These are phyloP conservation scores for Candida mattraensis DNA, from an alignment of 805 yeast species.

Conservation along the genomic window DNA sequence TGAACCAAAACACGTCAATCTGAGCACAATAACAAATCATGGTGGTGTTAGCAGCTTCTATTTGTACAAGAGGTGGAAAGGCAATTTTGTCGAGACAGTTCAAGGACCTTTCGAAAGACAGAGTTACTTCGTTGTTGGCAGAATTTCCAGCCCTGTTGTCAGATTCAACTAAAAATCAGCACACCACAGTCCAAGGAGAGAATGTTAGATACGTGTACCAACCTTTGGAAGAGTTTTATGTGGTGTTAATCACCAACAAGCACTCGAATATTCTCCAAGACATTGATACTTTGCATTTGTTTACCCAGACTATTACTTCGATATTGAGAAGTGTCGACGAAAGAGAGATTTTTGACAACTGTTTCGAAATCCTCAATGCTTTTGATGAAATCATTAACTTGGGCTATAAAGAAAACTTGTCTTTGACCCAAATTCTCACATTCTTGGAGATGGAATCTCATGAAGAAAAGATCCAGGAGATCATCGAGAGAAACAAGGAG, in stretches of 20 bases:
- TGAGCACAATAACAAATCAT: constrained; percentile 25
- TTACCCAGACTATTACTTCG: constrained; percentile 78
- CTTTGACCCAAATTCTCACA: constrained; percentile 78
- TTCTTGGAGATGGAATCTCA: constrained; percentile 97
- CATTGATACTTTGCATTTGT: constrained; percentile 84
- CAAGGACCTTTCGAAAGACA: constrained; percentile 76
- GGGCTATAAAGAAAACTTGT: constrained; percentile 88
- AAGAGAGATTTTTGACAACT: constrained; percentile 74
- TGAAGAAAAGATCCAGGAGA: constrained; percentile 97
- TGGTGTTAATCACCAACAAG: constrained; percentile 86
- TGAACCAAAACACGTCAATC: constrained; percentile 1
- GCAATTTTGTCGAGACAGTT: constrained; percentile 92
- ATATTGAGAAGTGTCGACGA: constrained; percentile 74
- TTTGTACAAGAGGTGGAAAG: constrained; percentile 91
- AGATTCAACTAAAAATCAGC: constrained; percentile 68
- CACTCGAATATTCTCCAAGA: constrained; percentile 93
- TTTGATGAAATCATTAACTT: constrained; percentile 90
- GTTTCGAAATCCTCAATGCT: constrained; percentile 87
- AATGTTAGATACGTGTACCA: constrained; percentile 91
- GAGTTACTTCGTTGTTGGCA: constrained; percentile 82
- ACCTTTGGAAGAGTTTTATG: constrained; percentile 91
- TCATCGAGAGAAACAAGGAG: constrained; percentile 95
- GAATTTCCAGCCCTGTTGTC: constrained; percentile 80
- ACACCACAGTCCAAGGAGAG: constrained; percentile 92
- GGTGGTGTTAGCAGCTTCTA: constrained; percentile 92